These are phyloP conservation scores for Thermothelomyces thermophilus DNA, from an alignment of 2,329 filamentous ascomycete species.

Conservation along the genomic window DNA sequence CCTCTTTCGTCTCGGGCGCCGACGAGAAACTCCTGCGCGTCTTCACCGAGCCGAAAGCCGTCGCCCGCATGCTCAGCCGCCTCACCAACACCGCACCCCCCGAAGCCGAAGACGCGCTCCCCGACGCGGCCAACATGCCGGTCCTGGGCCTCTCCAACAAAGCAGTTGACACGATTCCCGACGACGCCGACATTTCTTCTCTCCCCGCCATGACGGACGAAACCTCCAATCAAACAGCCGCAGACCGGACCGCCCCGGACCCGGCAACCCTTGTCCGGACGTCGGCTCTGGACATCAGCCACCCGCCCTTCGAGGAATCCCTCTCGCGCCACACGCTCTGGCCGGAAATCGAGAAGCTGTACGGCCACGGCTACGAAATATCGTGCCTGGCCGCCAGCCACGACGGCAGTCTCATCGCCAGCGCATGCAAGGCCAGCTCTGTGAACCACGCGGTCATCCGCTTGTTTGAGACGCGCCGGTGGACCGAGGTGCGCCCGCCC, in stretches of 20 bases:
- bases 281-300: slow-evolving; percentile 57
- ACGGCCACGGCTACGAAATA: slow-evolving; percentile 96
- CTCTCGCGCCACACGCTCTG: slow-evolving; percentile 86
- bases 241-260: slow-evolving; percentile 49
- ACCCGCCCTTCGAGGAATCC: slow-evolving; percentile 83
- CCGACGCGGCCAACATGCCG: slow-evolving; percentile 89
- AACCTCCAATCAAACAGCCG: slow-evolving; percentile 35
- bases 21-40: slow-evolving; percentile 98
- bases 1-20: slow-evolving; percentile 86
- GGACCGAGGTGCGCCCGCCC: slow-evolving; percentile 81
- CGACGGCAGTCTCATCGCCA: slow-evolving; percentile 71
- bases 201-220: slow-evolving; percentile 24
- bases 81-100: slow-evolving; percentile 54
- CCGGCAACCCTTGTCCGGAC: slow-evolving; percentile 50
- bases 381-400: slow-evolving; percentile 75
- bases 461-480: slow-evolving; percentile 77
- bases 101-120: slow-evolving; percentile 42
- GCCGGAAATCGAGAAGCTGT: slow-evolving; percentile 94
- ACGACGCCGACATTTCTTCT: slow-evolving; percentile 37
- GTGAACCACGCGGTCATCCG: slow-evolving; percentile 92
- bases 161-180: slow-evolving; percentile 59
- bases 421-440: slow-evolving; percentile 86
- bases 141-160: slow-evolving; percentile 96
- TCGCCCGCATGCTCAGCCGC: slow-evolving; percentile 64
- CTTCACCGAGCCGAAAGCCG: slow-evolving; percentile 80